phyloP scores from a whole-genome alignment of 495 filamentous ascomycete genomes.

The Talaromyces wortmannii region DNA sequence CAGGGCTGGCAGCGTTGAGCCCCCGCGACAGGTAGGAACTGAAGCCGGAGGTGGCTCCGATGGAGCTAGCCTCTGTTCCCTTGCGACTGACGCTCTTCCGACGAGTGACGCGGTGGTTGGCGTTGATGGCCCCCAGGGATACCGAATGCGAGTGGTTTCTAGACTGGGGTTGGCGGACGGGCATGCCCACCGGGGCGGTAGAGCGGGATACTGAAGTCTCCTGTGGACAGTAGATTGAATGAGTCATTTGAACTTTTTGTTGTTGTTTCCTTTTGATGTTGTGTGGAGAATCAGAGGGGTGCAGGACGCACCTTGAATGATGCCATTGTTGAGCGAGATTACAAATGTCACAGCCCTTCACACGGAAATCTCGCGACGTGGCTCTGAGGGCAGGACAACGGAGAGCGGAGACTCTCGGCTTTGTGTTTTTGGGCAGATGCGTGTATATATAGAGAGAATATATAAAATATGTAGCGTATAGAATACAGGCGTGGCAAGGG shows the following conservation, averaged over 20 bases:
- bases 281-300: not conserved
- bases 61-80: slow-evolving; percentile 37
- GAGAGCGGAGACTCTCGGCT: not conserved
- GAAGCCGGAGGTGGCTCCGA: slow-evolving; percentile 27
- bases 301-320: slow-evolving; percentile 35
- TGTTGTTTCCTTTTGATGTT: no score
- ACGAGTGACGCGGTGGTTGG: slow-evolving; percentile 79
- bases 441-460: not conserved
- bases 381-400: not conserved
- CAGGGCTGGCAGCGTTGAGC: slow-evolving; percentile 48
- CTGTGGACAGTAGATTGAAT: slow-evolving; percentile 14
- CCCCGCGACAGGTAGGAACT: slow-evolving; percentile 37
- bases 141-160: slow-evolving; percentile 80
- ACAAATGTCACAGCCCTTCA: slow-evolving; percentile 27
- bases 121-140: slow-evolving; percentile 71
- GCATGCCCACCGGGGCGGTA: slow-evolving; percentile 23
- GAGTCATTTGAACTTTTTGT: not conserved
- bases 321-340: slow-evolving; percentile 30
- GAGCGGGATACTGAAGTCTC: slow-evolving; percentile 42
- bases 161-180: slow-evolving; percentile 29
- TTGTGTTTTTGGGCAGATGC: slow-evolving; percentile 1
- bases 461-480: not conserved
- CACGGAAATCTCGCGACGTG: slow-evolving; percentile 6
- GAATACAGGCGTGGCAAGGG: no score
- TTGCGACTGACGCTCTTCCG: slow-evolving; percentile 74